Evolutionary conservation across 1,284 basidiomycete species (phyloP), one percentile per base, ranked within the genome.

Genomic region (Tilletia caries): DNA sequence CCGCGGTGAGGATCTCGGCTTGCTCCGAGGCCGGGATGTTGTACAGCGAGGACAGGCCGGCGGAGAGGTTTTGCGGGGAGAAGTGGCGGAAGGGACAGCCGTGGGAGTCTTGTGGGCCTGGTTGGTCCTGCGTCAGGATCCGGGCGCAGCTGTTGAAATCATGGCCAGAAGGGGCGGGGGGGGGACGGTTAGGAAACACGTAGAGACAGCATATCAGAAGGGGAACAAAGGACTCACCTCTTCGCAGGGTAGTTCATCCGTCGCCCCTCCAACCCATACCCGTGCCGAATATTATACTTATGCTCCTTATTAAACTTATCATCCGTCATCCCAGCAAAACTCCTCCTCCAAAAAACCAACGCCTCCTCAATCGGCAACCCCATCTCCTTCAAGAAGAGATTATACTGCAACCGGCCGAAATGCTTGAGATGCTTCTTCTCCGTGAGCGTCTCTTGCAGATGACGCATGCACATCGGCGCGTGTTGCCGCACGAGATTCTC

Each of bases 281-380:
- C 90, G 84, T 98, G 96, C 48, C 95, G 90, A 77, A 99, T 95
- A 79, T 98, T 98, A 85, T 99, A 99, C 77, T 90, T 90, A 86
- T 98, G 91, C 82, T 97, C 92, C 84, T 98, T 99, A 86, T 94
- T 95, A 86, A 98, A 99, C 84, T 95, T 92, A 85, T 98, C 94
- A 75, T 98, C 95, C 27, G 89, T 89, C 64, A 87, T 85, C 60
- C 84, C 86, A 34, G 84, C 83, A 83, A 96, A 98, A 41, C 91
- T 90, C 77, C 91, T 90, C 68, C 93, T 87, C 96, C 96, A 99
- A 85, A 98, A 98, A 6, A 89, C 85, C 67, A 98, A 85, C 1
- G 96, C 95, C 84, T 99, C 95, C 34, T 99, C 95, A 66, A 99
- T 89, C 0, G 94, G 92, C 65, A 99, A 84, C 1, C 95, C 95